Conservation (phyloP, 2,329 filamentous ascomycete genomes). For the Aspergillus caelatus region DNA sequence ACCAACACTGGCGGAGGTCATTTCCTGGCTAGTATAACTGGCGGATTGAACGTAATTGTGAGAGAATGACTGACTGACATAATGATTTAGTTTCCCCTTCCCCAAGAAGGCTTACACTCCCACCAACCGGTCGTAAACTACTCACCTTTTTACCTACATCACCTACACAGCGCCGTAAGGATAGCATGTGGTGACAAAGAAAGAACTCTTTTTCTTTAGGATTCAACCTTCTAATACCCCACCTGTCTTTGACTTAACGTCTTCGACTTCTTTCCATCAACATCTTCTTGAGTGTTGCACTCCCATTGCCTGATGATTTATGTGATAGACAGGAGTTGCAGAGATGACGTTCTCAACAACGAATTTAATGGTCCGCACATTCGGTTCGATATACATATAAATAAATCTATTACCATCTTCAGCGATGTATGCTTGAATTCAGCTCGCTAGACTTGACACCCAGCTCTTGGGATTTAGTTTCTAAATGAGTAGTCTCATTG, state of each 20-base stretch:
- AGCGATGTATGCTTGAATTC: neutral
- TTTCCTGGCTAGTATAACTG: neutral
- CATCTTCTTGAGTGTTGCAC: slow-evolving; percentile 14
- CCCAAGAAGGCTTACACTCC: slow-evolving; percentile 75
- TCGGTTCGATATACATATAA: slow-evolving; percentile 18
- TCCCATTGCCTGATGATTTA: slow-evolving; percentile 15
- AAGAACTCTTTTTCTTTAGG: slow-evolving; percentile 31
- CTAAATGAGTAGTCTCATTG: slow-evolving; percentile 3
- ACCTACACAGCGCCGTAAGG: neutral
- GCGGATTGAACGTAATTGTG: too few relatives aligned
- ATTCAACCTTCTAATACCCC: slow-evolving; percentile 49
- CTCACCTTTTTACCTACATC: neutral
- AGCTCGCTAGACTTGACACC: neutral
- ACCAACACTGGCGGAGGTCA: neutral
- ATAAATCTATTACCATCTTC: slow-evolving; percentile 14
- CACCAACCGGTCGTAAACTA: slow-evolving; percentile 37
- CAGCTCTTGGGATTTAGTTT: neutral
- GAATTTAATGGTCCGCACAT: slow-evolving; percentile 28
- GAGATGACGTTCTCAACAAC: slow-evolving; percentile 41
- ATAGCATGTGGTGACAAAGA: neutral
- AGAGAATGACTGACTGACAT: slow-evolving; percentile 20
- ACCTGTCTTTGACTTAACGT: slow-evolving; percentile 30
- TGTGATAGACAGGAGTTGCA: slow-evolving; percentile 22
- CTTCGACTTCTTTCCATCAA: slow-evolving; percentile 27
- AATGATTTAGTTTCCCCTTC: slow-evolving; percentile 68